A percentile compares a stretch with the other conserved stretches of the same genome.
Evolutionary conservation across 202 grass and related monocot genomes (phyloP).

Genomic region (Setaria italica): DNA sequence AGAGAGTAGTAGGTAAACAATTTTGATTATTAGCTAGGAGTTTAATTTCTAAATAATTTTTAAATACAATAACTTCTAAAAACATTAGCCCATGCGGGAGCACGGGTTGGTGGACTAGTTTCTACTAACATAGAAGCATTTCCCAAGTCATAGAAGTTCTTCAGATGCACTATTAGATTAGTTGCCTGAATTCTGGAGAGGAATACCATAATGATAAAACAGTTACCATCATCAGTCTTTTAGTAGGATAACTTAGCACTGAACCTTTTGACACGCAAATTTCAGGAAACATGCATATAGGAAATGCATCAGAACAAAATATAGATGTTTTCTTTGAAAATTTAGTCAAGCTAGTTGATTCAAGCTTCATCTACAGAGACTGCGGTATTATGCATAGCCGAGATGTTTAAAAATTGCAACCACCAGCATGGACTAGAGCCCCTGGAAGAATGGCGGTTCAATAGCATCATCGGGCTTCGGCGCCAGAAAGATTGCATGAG

Average conservation of each 20-base stretch:
- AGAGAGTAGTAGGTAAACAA: too few species aligned
- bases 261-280: background rate
- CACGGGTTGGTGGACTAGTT: too few species aligned
- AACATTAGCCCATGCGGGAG: too few species aligned
- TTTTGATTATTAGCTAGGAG: too few species aligned
- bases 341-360: background rate
- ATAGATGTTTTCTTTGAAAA: background rate
- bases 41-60: too few species aligned
- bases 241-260: background rate
- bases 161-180: background rate
- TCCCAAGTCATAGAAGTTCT: background rate
- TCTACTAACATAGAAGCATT: background rate
- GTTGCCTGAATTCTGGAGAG: background rate
- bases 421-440: conserved; percentile 9
- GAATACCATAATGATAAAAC: background rate
- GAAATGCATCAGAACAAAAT: background rate
- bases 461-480: background rate
- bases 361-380: conserved; percentile 6
- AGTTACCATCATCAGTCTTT: background rate
- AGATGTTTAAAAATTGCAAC: conserved; percentile 5
- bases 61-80: too few species aligned
- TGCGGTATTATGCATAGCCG: background rate
- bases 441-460: background rate
- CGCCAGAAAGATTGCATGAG: background rate
- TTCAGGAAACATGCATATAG: background rate